A percentile compares a stretch with the other conserved stretches of the same genome.
Evolutionary conservation across 306 rosid genomes (phyloP).

Genomic region (Vicia sativa): DNA sequence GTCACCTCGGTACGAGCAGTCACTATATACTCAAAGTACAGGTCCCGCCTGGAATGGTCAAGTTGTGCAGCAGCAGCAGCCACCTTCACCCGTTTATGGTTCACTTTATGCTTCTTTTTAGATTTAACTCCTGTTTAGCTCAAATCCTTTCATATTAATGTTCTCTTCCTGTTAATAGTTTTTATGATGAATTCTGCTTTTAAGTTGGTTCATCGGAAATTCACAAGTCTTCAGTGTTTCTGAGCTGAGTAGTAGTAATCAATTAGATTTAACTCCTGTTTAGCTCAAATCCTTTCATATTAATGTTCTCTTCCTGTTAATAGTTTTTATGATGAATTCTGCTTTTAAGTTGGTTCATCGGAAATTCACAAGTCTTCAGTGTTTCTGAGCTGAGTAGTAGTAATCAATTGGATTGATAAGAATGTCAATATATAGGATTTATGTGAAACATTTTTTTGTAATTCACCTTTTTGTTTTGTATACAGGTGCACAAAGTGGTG

Average conservation of each 20-base stretch:
- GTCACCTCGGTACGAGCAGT: constrained; percentile 66
- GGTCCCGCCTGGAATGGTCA: constrained; percentile 85
- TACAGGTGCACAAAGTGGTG: constrained; percentile 65
- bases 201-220: constrained; percentile 21
- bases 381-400: constrained; percentile 19
- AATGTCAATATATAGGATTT: constrained; percentile 24
- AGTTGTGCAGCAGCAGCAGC: constrained; percentile 63
- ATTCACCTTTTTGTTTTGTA: constrained; percentile 30
- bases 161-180: constrained; percentile 33
- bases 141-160: constrained; percentile 38
- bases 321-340: constrained; percentile 33
- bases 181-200: constrained; percentile 33
- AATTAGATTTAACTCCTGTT: constrained; percentile 30
- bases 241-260: constrained; percentile 21
- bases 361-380: constrained; percentile 20
- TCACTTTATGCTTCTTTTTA: constrained; percentile 40
- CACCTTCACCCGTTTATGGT: constrained; percentile 72
- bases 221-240: constrained; percentile 20
- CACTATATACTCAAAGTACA: constrained; percentile 56
- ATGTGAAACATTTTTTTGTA: constrained; percentile 12
- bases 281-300: too few species aligned
- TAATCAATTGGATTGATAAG: constrained; percentile 32
- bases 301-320: too few species aligned
- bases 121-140: constrained; percentile 28
- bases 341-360: constrained; percentile 22